phyloP scores from a whole-genome alignment of 306 rosid genomes.

The Cucumis cinereus region DNA sequence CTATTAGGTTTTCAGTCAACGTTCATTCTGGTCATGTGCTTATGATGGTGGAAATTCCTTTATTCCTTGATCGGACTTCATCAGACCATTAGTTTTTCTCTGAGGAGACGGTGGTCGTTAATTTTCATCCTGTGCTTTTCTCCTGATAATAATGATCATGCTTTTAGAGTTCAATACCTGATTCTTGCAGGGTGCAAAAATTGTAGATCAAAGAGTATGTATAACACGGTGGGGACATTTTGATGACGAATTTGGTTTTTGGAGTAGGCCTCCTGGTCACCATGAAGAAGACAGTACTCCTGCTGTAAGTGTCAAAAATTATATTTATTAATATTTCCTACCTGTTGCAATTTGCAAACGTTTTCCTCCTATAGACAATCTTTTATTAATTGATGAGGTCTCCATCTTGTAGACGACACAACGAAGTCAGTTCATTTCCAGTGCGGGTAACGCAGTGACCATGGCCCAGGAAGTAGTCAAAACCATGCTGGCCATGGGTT shows the following conservation, averaged over 20 bases:
- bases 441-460: slow-evolving; percentile 63
- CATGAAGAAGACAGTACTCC: slow-evolving; percentile 35
- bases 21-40: background rate
- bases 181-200: slow-evolving; percentile 71
- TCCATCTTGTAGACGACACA: slow-evolving; percentile 26
- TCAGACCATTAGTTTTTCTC: background rate
- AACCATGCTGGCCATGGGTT: slow-evolving; percentile 78
- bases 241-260: slow-evolving; percentile 57
- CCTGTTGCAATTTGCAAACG: background rate
- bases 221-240: slow-evolving; percentile 83
- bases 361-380: background rate
- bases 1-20: background rate
- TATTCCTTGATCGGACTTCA: background rate
- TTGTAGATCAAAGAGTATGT: slow-evolving; percentile 82
- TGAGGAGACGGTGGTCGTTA: background rate
- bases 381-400: background rate
- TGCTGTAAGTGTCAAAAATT: slow-evolving; percentile 23
- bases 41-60: background rate
- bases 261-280: slow-evolving; percentile 38
- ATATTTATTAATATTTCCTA: background rate
- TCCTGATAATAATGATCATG: background rate
- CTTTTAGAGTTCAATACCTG: slow-evolving; percentile 4
- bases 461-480: slow-evolving; percentile 72
- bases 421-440: slow-evolving; percentile 33
- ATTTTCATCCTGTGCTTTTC: background rate